phyloP scores from a whole-genome alignment of 164 flowering plant genomes.

The Saururus chinensis region DNA sequence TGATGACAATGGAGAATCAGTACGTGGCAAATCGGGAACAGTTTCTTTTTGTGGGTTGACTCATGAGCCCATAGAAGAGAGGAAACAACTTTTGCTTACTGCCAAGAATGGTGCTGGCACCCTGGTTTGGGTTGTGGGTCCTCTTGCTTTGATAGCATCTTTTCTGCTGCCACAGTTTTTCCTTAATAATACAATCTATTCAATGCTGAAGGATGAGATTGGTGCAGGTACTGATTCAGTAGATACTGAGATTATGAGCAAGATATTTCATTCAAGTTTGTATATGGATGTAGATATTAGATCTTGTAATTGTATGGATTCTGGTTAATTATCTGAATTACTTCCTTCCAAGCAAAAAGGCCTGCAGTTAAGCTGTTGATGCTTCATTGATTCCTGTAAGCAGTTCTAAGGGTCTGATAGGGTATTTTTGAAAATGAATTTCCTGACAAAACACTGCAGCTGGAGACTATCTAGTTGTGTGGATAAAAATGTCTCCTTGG shows the following conservation, averaged over 20 bases:
- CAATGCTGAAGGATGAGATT: constrained; percentile 27
- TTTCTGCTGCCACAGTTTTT: constrained; percentile 62
- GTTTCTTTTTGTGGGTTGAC: constrained; percentile 70
- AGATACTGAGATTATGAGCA: not conserved
- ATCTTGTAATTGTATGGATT: not conserved
- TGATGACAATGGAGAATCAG: constrained; percentile 27
- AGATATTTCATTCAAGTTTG: not conserved
- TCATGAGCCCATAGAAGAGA: constrained; percentile 57
- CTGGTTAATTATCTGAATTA: not conserved
- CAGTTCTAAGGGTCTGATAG: no score
- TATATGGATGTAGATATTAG: not conserved
- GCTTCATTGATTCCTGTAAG: no score
- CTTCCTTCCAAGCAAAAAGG: not conserved
- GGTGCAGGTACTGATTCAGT: constrained; percentile 39
- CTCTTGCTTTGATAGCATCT: constrained; percentile 52
- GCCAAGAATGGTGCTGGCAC: constrained; percentile 53
- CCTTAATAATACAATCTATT: constrained; percentile 30
- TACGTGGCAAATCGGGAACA: constrained; percentile 73
- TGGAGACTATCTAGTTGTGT: no score
- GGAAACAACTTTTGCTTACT: constrained; percentile 54
- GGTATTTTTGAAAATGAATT: no score
- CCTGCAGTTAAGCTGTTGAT: not conserved
- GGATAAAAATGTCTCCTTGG: no score
- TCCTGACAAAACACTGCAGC: no score
- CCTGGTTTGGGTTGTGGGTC: constrained; percentile 59